Conservation (phyloP, 371 early-diverging fungal species). For the Mucor racemosus region DNA sequence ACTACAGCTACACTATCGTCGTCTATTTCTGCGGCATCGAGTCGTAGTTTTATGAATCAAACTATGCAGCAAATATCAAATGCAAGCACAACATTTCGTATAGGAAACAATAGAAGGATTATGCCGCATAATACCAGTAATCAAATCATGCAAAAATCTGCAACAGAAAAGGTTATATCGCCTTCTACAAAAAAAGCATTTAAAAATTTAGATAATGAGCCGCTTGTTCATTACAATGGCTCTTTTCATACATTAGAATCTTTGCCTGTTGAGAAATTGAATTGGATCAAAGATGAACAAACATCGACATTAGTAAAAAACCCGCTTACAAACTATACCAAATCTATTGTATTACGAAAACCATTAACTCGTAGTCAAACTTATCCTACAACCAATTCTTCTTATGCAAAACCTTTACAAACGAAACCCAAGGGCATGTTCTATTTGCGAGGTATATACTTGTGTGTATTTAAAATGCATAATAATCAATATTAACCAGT, state of each 20-base stretch:
- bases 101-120: slow-evolving; percentile 18
- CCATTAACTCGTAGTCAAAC: slow-evolving; percentile 27
- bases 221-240: slow-evolving; percentile 42
- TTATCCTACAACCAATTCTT: background rate
- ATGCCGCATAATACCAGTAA: slow-evolving; percentile 19
- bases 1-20: slow-evolving; percentile 19
- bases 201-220: slow-evolving; percentile 10
- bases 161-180: slow-evolving; percentile 4
- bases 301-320: slow-evolving; percentile 20
- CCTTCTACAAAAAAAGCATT: background rate
- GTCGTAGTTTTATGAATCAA: slow-evolving; percentile 29
- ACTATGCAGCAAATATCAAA: slow-evolving; percentile 23
- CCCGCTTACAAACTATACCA: slow-evolving; percentile 26
- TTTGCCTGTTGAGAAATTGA: slow-evolving; percentile 32
- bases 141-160: slow-evolving; percentile 16
- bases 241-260: slow-evolving; percentile 33
- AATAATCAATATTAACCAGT: background rate
- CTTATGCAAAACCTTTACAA: background rate
- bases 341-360: slow-evolving; percentile 32
- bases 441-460: slow-evolving; percentile 31
- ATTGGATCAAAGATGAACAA: slow-evolving; percentile 42
- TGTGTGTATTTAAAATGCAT: background rate
- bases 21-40: slow-evolving; percentile 24
- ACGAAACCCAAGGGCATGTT: slow-evolving; percentile 38
- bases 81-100: slow-evolving; percentile 14